These are phyloP conservation scores for Rhizopogon rudus DNA, from an alignment of 768 basidiomycete species.

Conservation along the genomic window DNA sequence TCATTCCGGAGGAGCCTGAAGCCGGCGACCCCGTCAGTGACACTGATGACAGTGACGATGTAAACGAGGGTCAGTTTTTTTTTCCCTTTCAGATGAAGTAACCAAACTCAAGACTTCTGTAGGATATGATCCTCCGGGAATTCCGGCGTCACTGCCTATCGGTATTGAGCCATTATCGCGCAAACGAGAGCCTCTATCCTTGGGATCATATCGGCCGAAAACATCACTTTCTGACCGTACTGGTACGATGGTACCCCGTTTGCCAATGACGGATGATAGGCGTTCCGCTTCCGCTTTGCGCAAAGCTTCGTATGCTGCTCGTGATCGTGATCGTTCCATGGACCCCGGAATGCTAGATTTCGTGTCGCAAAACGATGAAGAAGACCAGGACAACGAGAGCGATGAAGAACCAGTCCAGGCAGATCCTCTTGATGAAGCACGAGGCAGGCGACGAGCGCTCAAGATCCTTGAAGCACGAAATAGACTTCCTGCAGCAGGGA, in stretches of 20 bases:
- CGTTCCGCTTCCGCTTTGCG: conserved; percentile 44
- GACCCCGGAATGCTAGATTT: conserved; percentile 73
- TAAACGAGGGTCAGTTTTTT: conserved; percentile 18
- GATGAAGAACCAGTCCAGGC: conserved; percentile 18
- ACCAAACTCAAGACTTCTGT: conserved; percentile 6
- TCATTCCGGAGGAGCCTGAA: conserved; percentile 32
- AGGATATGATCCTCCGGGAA: conserved; percentile 25
- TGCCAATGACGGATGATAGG: conserved; percentile 11
- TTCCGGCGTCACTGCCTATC: conserved; percentile 61
- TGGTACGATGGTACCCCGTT: conserved; percentile 25
- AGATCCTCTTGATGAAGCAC: conserved; percentile 25
- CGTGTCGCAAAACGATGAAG: conserved; percentile 44
- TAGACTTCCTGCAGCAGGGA: conserved; percentile 62
- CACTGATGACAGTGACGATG: conserved; percentile 19
- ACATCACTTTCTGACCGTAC: conserved; percentile 37
- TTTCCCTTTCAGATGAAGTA: background rate
- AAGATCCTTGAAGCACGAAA: conserved; percentile 69
- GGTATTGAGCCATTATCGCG: conserved; percentile 40
- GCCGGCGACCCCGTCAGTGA: conserved; percentile 19
- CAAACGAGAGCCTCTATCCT: conserved; percentile 35
- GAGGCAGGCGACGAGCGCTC: conserved; percentile 55
- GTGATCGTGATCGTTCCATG: conserved; percentile 56
- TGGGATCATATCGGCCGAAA: conserved; percentile 57
- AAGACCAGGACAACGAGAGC: conserved; percentile 34
- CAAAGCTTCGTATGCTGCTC: conserved; percentile 61